phyloP scores from a whole-genome alignment of 2,329 filamentous ascomycete genomes.

The Epichloe baconii region DNA sequence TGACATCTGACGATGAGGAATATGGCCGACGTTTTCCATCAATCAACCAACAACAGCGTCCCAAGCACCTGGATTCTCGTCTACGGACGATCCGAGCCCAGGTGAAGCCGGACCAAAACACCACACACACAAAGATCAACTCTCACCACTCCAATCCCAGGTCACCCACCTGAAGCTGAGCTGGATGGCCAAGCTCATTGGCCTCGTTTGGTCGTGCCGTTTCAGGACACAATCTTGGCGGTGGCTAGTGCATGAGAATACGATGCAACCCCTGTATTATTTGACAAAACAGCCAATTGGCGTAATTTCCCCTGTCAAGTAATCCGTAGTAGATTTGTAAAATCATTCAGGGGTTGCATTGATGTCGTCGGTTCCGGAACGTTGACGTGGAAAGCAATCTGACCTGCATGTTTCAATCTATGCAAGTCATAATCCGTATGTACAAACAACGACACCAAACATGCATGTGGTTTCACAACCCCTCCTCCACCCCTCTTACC shows the following conservation, averaged over 20 bases:
- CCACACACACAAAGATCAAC: background rate
- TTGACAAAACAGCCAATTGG: too few species aligned
- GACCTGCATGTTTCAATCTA: background rate
- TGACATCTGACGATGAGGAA: too few species aligned
- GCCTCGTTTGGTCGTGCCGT: background rate
- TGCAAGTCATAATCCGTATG: background rate
- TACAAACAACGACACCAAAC: background rate
- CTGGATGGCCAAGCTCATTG: too few species aligned
- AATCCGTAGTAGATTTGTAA: too few species aligned
- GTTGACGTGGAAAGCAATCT: background rate
- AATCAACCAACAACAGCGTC: background rate
- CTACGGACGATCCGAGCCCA: background rate
- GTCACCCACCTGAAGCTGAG: too few species aligned
- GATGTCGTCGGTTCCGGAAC: background rate
- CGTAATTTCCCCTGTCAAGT: too few species aligned
- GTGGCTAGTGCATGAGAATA: too few species aligned
- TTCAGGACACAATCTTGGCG: background rate
- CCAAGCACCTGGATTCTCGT: background rate
- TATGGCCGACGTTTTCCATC: background rate
- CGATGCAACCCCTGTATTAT: too few species aligned
- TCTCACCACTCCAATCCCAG: too few species aligned
- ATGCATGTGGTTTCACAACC: background rate
- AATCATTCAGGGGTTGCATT: too few species aligned
- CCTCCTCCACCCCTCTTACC: background rate
- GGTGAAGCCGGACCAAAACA: background rate